Conservation (phyloP, 495 filamentous ascomycete genomes). For the Penicillium herquei region DNA sequence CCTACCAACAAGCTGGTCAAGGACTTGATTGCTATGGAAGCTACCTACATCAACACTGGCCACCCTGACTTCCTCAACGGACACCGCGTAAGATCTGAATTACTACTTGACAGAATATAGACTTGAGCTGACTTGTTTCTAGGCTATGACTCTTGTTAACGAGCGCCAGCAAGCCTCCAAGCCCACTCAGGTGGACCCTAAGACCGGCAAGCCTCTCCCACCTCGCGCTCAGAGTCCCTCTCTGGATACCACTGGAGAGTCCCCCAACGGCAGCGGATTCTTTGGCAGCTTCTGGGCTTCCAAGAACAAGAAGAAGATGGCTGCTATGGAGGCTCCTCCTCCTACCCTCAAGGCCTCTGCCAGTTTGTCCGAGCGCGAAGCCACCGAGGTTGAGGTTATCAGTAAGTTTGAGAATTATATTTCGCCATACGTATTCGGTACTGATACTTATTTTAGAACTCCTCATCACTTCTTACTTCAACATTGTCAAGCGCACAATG, state of each 20-base stretch:
- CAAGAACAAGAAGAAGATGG: conserved; percentile 99
- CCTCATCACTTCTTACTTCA: conserved; percentile 94
- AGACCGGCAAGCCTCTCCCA: conserved; percentile 94
- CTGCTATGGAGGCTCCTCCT: conserved; percentile 95
- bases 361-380: conserved; percentile 85
- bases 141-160: conserved; percentile 97
- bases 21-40: conserved; percentile 92
- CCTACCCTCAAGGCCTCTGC: conserved; percentile 91
- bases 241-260: conserved; percentile 54
- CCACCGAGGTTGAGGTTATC: conserved; percentile 95
- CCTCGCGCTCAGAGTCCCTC: conserved; percentile 68
- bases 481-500: conserved; percentile 97
- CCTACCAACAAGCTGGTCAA: conserved; percentile 95
- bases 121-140: conserved; percentile 9
- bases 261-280: conserved; percentile 69
- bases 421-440: not conserved
- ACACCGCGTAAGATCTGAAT: conserved; percentile 59
- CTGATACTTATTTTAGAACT: conserved; percentile 60
- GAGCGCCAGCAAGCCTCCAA: conserved; percentile 77
- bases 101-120: not conserved
- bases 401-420: conserved; percentile 59
- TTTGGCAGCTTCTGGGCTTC: conserved; percentile 96
- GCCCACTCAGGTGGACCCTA: conserved; percentile 96
- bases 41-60: conserved; percentile 97
- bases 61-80: conserved; percentile 98